phyloP scores from a whole-genome alignment of 352 stramenopile species.

The Phytophthora vignae region DNA sequence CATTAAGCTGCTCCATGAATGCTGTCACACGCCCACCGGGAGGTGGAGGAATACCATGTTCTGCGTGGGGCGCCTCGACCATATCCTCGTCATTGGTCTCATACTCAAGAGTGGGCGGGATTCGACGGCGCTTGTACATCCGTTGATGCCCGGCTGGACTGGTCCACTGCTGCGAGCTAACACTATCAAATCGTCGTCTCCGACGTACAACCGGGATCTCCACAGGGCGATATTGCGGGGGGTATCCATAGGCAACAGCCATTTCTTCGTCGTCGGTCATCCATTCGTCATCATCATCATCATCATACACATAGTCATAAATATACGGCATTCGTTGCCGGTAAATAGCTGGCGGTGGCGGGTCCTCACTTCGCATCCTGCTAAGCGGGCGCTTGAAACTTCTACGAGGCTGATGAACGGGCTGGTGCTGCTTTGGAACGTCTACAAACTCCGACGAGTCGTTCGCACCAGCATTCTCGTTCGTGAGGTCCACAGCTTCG shows the following conservation, averaged over 20 bases:
- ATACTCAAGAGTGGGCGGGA: constrained; percentile 20
- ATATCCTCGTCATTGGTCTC: constrained; percentile 9
- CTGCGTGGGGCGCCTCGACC: constrained; percentile 8
- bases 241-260: constrained; percentile 30
- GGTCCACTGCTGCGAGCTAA: constrained; percentile 26
- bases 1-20: constrained; percentile 23
- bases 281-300: constrained; percentile 47
- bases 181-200: constrained; percentile 35
- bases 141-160: constrained; percentile 25
- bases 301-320: constrained; percentile 47
- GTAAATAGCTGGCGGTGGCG: constrained; percentile 36
- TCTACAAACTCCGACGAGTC: constrained; percentile 17
- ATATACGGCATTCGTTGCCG: constrained; percentile 41
- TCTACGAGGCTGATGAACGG: constrained; percentile 26
- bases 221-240: constrained; percentile 19
- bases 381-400: constrained; percentile 36
- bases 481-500: constrained; percentile 25
- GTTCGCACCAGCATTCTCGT: constrained; percentile 16
- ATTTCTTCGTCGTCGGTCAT: constrained; percentile 45
- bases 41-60: constrained; percentile 13
- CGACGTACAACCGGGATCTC: constrained; percentile 32
- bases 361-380: constrained; percentile 25
- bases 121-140: constrained; percentile 38
- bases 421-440: constrained; percentile 16
- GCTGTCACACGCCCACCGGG: neutral